Percentiles rank a stretch among this genome's conserved stretches.
These are phyloP conservation scores for Aspergillus biplanus DNA, from an alignment of 495 filamentous ascomycete species.

Conservation along the genomic window DNA sequence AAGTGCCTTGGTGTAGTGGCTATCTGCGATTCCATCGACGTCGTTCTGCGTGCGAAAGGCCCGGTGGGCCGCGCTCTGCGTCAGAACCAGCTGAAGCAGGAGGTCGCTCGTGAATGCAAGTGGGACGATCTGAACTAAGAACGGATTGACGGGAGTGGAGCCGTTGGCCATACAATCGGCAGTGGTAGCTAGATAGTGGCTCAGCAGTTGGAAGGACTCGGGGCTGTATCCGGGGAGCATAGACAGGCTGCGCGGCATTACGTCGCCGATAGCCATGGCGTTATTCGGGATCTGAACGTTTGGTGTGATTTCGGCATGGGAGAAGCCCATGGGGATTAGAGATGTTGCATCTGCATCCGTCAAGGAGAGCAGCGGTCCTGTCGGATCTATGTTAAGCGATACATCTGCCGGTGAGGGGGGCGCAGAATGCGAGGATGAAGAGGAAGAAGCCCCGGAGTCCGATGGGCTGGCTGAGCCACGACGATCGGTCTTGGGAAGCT, in stretches of 20 bases:
- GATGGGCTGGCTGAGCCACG: conserved; percentile 9
- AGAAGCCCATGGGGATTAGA: background rate
- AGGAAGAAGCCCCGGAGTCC: background rate
- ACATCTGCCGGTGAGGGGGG: background rate
- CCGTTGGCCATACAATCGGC: conserved; percentile 46
- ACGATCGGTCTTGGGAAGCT: background rate
- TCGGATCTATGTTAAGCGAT: conserved; percentile 6
- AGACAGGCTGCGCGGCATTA: conserved; percentile 35
- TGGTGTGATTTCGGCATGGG: background rate
- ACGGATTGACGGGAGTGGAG: conserved; percentile 42
- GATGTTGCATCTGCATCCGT: conserved; percentile 3
- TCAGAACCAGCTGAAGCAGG: conserved; percentile 40
- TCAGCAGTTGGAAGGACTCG: conserved; percentile 39
- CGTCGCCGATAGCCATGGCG: conserved; percentile 23
- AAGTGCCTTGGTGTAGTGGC: conserved; percentile 40
- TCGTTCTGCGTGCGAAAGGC: conserved; percentile 41
- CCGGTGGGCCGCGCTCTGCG: conserved; percentile 43
- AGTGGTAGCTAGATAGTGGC: conserved; percentile 41
- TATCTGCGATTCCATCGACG: conserved; percentile 38
- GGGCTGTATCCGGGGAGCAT: conserved; percentile 40
- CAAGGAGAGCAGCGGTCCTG: background rate
- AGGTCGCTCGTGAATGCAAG: conserved; percentile 44
- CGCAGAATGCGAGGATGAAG: conserved; percentile 5
- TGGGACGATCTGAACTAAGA: conserved; percentile 43
- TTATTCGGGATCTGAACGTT: background rate